Conservation (phyloP, 352 stramenopile genomes). For the Phytophthora nicotianae region DNA sequence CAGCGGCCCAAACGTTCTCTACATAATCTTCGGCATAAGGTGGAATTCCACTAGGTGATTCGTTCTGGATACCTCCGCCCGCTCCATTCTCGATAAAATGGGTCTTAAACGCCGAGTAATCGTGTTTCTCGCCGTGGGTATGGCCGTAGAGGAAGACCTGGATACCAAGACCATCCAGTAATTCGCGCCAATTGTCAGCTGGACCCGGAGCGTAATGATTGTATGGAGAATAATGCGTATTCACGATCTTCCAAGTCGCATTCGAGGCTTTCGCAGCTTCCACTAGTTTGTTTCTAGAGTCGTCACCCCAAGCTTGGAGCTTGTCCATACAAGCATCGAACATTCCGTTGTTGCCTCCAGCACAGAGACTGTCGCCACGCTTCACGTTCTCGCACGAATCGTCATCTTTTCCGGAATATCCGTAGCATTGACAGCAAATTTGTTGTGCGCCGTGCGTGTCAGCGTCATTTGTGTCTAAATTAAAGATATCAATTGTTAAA, state of each 20-base stretch:
- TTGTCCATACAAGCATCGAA: slow-evolving; percentile 79
- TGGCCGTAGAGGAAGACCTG: slow-evolving; percentile 77
- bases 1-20: slow-evolving; percentile 68
- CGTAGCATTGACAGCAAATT: slow-evolving; percentile 86
- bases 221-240: slow-evolving; percentile 85
- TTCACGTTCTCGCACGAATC: slow-evolving; percentile 58
- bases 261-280: slow-evolving; percentile 64
- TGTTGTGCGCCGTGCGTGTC: slow-evolving; percentile 66
- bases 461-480: slow-evolving; percentile 83
- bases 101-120: slow-evolving; percentile 64
- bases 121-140: slow-evolving; percentile 79
- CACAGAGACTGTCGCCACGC: slow-evolving; percentile 54
- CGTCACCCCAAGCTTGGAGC: slow-evolving; percentile 59
- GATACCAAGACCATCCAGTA: slow-evolving; percentile 59
- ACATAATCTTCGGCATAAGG: slow-evolving; percentile 62
- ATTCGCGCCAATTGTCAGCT: slow-evolving; percentile 56
- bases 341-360: slow-evolving; percentile 59
- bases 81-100: slow-evolving; percentile 85
- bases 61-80: slow-evolving; percentile 73
- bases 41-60: slow-evolving; percentile 70
- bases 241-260: slow-evolving; percentile 85
- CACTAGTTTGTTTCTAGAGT: slow-evolving; percentile 58
- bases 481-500: slow-evolving; percentile 87
- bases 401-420: slow-evolving; percentile 63
- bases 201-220: slow-evolving; percentile 68